Conservation (phyloP, 2,329 filamentous ascomycete species). For the Colletotrichum siamense region DNA sequence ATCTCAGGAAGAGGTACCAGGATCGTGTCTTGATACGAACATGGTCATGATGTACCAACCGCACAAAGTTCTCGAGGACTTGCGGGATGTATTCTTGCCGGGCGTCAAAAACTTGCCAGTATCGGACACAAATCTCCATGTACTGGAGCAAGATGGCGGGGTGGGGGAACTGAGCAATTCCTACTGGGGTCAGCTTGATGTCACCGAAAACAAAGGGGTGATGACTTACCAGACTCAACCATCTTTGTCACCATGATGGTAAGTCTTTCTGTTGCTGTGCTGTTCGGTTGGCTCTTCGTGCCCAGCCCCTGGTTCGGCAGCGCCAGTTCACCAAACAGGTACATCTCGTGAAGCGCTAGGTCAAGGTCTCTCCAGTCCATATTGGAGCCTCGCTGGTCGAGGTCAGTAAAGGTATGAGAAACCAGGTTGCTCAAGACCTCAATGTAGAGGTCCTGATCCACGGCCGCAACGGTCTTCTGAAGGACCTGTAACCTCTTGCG, state of each 20-base stretch:
- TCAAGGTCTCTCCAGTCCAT: conserved; percentile 97
- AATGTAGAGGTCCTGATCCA: conserved; percentile 88
- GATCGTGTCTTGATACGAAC: conserved; percentile 87
- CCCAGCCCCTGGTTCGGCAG: conserved; percentile 87
- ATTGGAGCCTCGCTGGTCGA: conserved; percentile 74
- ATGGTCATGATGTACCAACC: conserved; percentile 86
- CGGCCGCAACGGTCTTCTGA: conserved; percentile 89
- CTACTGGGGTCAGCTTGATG: conserved; percentile 48
- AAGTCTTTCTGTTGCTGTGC: conserved; percentile 79
- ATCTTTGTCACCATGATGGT: conserved; percentile 94
- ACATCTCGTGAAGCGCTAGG: conserved; percentile 93
- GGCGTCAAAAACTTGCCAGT: conserved; percentile 89
- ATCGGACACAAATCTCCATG: conserved; percentile 97
- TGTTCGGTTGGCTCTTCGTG: conserved; percentile 81
- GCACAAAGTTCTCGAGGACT: conserved; percentile 90
- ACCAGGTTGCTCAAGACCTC: conserved; percentile 88
- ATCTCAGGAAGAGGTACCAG: conserved; percentile 95
- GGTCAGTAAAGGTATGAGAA: conserved; percentile 82
- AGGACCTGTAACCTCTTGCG: conserved; percentile 88
- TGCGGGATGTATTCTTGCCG: conserved; percentile 82
- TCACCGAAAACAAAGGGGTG: neutral
- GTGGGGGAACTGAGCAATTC: conserved; percentile 84
- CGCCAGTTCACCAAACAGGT: conserved; percentile 92
- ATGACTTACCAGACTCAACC: conserved; percentile 81
- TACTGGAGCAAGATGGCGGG: conserved; percentile 94